These are phyloP conservation scores for Trypanosoma caninum DNA, from an alignment of 208 protist genomes.

Conservation along the genomic window DNA sequence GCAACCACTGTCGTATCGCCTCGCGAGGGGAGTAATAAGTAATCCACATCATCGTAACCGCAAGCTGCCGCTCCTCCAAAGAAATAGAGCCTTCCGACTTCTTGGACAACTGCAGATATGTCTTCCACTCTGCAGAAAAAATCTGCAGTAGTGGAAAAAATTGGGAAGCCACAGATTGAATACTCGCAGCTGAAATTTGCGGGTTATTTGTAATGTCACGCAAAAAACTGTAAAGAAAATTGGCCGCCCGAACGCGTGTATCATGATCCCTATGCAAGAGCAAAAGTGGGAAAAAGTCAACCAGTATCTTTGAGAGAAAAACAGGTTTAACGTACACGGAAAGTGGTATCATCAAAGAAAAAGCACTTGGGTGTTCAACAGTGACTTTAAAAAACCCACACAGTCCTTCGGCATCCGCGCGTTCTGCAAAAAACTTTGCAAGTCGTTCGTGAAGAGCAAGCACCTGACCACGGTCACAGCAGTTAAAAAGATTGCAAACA, in stretches of 20 bases:
- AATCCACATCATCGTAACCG: slow-evolving; percentile 71
- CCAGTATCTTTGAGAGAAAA: slow-evolving; percentile 69
- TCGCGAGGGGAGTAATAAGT: slow-evolving; percentile 64
- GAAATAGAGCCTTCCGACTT: slow-evolving; percentile 34
- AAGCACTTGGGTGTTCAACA: slow-evolving; percentile 59
- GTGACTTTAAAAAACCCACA: slow-evolving; percentile 66
- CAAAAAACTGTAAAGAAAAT: slow-evolving; percentile 70
- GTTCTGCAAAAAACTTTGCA: slow-evolving; percentile 53
- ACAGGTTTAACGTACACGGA: slow-evolving; percentile 33
- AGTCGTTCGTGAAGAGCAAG: slow-evolving; percentile 51
- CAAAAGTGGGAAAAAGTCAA: slow-evolving; percentile 49
- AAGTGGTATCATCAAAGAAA: slow-evolving; percentile 65
- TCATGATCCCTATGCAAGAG: slow-evolving; percentile 57
- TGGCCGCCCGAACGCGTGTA: slow-evolving; percentile 36
- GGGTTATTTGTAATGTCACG: slow-evolving; percentile 57
- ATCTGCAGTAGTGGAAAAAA: slow-evolving; percentile 55
- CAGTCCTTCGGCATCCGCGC: slow-evolving; percentile 54
- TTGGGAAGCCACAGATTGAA: slow-evolving; percentile 68
- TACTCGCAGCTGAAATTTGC: slow-evolving; percentile 42
- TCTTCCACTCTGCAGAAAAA: slow-evolving; percentile 63
- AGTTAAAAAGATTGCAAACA: slow-evolving; percentile 60
- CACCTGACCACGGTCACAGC: slow-evolving; percentile 70
- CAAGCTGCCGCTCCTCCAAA: slow-evolving; percentile 58
- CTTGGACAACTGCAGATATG: slow-evolving; percentile 47
- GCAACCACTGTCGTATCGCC: slow-evolving; percentile 47